A percentile compares a stretch with the other conserved stretches of the same genome.
Evolutionary conservation across 495 filamentous ascomycete genomes (phyloP).

Genomic region (Cairneyella variabilis): DNA sequence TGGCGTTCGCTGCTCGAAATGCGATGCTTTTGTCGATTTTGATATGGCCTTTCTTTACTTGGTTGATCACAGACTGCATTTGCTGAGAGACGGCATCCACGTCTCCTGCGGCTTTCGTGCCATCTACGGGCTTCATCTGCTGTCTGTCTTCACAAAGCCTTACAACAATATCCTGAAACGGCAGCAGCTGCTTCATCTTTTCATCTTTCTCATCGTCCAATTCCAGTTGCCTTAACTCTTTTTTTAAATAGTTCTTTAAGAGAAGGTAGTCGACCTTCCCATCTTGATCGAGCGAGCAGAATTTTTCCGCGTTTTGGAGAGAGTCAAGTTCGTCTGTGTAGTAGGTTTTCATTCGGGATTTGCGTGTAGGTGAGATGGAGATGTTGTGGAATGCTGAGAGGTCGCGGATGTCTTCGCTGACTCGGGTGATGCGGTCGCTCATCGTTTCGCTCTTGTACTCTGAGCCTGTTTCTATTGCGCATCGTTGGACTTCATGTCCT

Average conservation of each 20-base stretch:
- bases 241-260: constrained; percentile 36
- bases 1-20: constrained; percentile 34
- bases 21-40: no score
- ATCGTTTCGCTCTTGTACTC: background rate
- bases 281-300: constrained; percentile 34
- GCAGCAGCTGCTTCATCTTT: constrained; percentile 31
- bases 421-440: constrained; percentile 29
- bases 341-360: constrained; percentile 26
- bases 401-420: constrained; percentile 30
- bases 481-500: background rate
- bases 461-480: no score
- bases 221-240: constrained; percentile 31
- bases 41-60: background rate
- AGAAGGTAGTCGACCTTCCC: constrained; percentile 41
- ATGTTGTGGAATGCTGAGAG: constrained; percentile 34
- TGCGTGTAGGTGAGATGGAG: constrained; percentile 27
- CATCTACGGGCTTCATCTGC: constrained; percentile 30
- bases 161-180: constrained; percentile 32
- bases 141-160: constrained; percentile 39
- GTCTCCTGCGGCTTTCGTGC: constrained; percentile 32
- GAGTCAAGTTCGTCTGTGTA: constrained; percentile 27
- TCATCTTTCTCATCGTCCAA: constrained; percentile 28
- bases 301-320: constrained; percentile 27
- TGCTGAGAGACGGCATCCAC: constrained; percentile 26
- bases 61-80: constrained; percentile 5